These are phyloP conservation scores for Nemania sp. DNA, from an alignment of 2,329 filamentous ascomycete species.

Conservation along the genomic window DNA sequence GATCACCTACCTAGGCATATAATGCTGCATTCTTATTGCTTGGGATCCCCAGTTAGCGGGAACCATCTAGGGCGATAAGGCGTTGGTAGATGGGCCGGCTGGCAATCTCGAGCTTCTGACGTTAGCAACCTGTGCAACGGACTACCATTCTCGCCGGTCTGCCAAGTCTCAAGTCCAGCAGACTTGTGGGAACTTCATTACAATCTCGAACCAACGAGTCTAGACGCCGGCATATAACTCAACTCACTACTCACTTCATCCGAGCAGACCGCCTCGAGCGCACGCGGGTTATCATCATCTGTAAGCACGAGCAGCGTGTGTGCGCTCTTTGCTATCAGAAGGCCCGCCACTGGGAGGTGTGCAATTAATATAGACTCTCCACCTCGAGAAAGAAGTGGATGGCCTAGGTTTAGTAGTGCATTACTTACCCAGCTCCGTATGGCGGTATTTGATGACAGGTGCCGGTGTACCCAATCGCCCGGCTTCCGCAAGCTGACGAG, in stretches of 20 bases:
- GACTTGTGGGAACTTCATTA: slow-evolving; percentile 9
- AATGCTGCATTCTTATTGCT: slow-evolving; percentile 13
- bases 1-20: slow-evolving; percentile 23
- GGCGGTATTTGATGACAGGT: slow-evolving; percentile 11
- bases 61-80: slow-evolving; percentile 7
- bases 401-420: slow-evolving; percentile 10
- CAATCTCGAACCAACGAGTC: neutral
- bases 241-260: neutral
- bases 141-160: neutral
- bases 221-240: slow-evolving; percentile 13
- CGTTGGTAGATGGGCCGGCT: neutral
- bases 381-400: slow-evolving; percentile 9
- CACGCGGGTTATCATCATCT: slow-evolving; percentile 13
- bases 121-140: neutral
- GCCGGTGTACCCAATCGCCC: slow-evolving; percentile 12
- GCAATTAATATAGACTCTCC: slow-evolving; percentile 34
- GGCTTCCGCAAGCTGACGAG: slow-evolving; percentile 35
- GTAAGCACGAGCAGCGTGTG: slow-evolving; percentile 13
- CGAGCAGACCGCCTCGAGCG: slow-evolving; percentile 1
- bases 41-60: neutral
- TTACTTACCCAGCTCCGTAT: neutral
- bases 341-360: slow-evolving; percentile 27
- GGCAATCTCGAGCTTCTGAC: slow-evolving; percentile 12
- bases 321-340: slow-evolving; percentile 19
- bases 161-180: slow-evolving; percentile 7